phyloP scores from a whole-genome alignment of 2,329 filamentous ascomycete genomes.

The Fusarium coffeatum region DNA sequence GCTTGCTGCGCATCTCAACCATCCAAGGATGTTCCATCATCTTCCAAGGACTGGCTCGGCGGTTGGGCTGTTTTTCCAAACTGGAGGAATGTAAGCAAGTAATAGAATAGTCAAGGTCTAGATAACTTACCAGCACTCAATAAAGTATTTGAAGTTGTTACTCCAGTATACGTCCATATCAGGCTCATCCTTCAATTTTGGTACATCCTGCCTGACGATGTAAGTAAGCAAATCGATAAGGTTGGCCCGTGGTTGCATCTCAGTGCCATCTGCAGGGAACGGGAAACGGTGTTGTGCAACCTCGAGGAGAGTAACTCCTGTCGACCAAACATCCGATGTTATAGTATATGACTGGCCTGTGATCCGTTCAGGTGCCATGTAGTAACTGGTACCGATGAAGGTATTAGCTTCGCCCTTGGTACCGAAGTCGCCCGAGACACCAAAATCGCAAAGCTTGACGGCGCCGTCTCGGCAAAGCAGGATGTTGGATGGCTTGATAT shows the following conservation, averaged over 20 bases:
- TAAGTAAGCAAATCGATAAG: conserved; percentile 96
- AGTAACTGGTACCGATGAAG: conserved; percentile 98
- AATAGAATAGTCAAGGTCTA: neutral
- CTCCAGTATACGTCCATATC: conserved; percentile 92
- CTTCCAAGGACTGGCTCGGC: conserved; percentile 94
- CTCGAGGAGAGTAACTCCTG: conserved; percentile 96
- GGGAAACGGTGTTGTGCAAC: conserved; percentile 99
- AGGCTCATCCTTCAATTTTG: conserved; percentile 94
- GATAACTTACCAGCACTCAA: conserved; percentile 91
- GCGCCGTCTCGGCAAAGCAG: conserved; percentile 90
- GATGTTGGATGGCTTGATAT: conserved; percentile 99
- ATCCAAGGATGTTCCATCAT: conserved; percentile 99
- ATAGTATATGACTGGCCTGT: conserved; percentile 98
- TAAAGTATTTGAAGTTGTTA: conserved; percentile 98
- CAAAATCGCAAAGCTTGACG: conserved; percentile 98
- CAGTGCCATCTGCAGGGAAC: conserved; percentile 95
- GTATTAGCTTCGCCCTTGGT: conserved; percentile 99
- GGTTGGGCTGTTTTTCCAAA: conserved; percentile 89
- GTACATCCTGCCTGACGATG: conserved; percentile 95
- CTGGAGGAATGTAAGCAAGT: conserved; percentile 60
- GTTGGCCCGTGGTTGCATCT: conserved; percentile 92
- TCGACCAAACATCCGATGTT: conserved; percentile 97
- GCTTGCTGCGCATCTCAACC: conserved; percentile 93
- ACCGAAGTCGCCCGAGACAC: conserved; percentile 96
- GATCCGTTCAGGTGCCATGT: conserved; percentile 99